These are phyloP conservation scores for Erodium maritimum DNA, from an alignment of 345 rosid genomes.

Conservation along the genomic window DNA sequence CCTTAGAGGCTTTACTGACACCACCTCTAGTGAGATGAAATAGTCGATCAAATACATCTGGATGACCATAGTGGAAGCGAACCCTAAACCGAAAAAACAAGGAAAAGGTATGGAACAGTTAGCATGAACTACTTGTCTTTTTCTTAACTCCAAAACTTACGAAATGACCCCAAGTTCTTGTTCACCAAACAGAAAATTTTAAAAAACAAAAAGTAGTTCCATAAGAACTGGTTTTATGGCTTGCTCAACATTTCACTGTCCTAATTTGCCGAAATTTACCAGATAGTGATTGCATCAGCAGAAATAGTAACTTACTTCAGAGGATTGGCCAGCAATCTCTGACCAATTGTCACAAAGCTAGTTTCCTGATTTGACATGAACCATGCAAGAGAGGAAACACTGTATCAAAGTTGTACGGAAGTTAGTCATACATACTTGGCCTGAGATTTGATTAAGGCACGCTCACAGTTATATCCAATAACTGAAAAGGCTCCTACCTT, in stretches of 20 bases:
- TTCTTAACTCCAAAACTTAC: neutral
- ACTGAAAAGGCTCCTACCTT: constrained; percentile 20
- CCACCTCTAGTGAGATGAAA: constrained; percentile 99
- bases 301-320: constrained; percentile 37
- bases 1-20: constrained; percentile 94
- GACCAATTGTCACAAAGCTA: constrained; percentile 76
- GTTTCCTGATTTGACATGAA: constrained; percentile 86
- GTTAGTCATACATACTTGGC: constrained; percentile 1
- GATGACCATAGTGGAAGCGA: constrained; percentile 99
- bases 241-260: neutral
- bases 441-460: neutral
- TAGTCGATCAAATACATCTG: constrained; percentile 96
- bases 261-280: neutral
- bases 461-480: neutral
- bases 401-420: constrained; percentile 15
- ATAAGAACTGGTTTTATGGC: too few relatives aligned
- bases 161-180: neutral
- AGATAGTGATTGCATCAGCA: neutral
- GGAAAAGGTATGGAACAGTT: neutral
- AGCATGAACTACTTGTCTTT: too few relatives aligned
- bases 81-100: constrained; percentile 39
- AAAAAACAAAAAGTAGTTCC: too few relatives aligned
- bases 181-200: neutral
- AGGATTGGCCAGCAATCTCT: constrained; percentile 69
- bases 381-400: constrained; percentile 89